A percentile compares a stretch with the other conserved stretches of the same genome.
Evolutionary conservation across 495 filamentous ascomycete genomes (phyloP).

Genomic region (Penicillium cataractarum): DNA sequence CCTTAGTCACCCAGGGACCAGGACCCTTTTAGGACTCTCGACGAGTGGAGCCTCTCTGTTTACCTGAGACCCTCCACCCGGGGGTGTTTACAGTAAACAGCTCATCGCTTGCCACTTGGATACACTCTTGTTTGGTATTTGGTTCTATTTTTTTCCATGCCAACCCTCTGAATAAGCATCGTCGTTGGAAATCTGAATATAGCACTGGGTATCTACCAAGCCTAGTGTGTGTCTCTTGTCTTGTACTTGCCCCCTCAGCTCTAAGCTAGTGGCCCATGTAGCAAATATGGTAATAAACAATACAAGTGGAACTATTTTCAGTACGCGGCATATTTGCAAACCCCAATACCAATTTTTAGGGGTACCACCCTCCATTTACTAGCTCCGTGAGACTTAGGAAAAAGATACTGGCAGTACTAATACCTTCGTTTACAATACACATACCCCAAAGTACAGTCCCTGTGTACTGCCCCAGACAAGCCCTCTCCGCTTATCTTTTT

Average conservation of each 20-base stretch:
- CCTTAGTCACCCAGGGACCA: constrained; percentile 9
- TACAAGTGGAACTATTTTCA: too few relatives aligned
- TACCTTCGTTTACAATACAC: not conserved
- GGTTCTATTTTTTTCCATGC: too few relatives aligned
- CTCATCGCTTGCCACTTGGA: not conserved
- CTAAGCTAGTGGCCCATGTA: not conserved
- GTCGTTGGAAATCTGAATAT: not conserved
- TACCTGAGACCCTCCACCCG: constrained; percentile 18
- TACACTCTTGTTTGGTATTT: too few relatives aligned
- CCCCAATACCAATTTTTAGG: not conserved
- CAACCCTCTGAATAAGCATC: not conserved
- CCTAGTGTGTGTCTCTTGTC: not conserved
- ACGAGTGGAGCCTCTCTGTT: constrained; percentile 6
- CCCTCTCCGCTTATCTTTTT: constrained; percentile 3
- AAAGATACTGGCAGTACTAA: not conserved
- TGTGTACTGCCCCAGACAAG: not conserved
- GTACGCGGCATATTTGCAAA: not conserved
- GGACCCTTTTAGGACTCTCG: constrained; percentile 1
- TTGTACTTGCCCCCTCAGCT: constrained; percentile 2
- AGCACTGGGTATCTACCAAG: not conserved
- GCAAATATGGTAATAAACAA: too few relatives aligned
- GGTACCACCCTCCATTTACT: not conserved
- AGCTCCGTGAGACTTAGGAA: not conserved
- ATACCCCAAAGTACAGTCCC: not conserved
- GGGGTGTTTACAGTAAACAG: not conserved